Evolutionary conservation across 805 yeast genomes (phyloP), one percentile per base, ranked within the genome.

Genomic region (Cyberlindnera mrakii): DNA sequence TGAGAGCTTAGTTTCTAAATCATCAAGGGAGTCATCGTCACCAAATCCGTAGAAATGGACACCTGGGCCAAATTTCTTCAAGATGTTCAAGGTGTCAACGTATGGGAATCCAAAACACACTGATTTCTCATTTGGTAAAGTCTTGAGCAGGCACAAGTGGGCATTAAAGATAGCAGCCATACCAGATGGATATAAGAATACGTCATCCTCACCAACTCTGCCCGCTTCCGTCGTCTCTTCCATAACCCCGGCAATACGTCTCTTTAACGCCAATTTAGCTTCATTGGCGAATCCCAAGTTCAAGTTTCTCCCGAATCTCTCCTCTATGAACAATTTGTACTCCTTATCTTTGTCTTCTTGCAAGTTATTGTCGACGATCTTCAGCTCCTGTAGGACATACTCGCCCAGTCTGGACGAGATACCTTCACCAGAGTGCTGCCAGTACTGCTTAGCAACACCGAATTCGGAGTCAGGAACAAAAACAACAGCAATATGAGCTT

Each of bases 401-500:
- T 90, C 96, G 1, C 89, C 97, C 59, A 82, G 67, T 54, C 98
- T 71, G 30, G 96, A 86, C 14, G 96, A 86, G 23, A 93, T 77
- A n/a, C 96, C 96, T 63, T 91, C 97, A 23, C 99, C 99, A 0
- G 96, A 71, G 57, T 90, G 96, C 62, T 91, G 97, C 99, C 99
- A 93, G 65, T 87, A 93, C 54, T 79, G 79, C 59, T 87, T 89
- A 33, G 93, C 90, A 4, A 85, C 61, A 48, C 71, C 79, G 45
- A 73, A 79, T 3, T 70, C 67, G 2, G 68, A 62, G 2, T 86
- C 86, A 55, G 84, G 85, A 48, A 93, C 81, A n/a, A 89, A 87
- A 1, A 58, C 53, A 17, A 79, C 84, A 0, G 90, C 83, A 42
- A 91, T 76, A 33, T 76, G 75, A 13, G 89, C 77, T 53, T 82